These are phyloP conservation scores for Calycina herbarum DNA, from an alignment of 2,329 filamentous ascomycete species.

Conservation along the genomic window DNA sequence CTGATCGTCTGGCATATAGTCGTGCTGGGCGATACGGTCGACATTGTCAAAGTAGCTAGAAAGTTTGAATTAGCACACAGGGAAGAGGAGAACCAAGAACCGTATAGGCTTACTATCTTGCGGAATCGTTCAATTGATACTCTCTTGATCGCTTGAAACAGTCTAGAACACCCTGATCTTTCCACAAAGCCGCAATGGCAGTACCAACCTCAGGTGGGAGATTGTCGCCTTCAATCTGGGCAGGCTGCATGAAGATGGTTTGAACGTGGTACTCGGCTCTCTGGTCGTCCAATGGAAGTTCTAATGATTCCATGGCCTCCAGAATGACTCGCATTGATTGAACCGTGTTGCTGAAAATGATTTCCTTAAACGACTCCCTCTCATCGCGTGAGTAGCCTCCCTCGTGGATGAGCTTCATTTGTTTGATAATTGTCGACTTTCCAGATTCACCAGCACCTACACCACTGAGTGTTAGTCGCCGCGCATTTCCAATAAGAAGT, in stretches of 20 bases:
- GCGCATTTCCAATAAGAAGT: neutral
- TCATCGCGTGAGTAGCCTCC: conserved; percentile 98
- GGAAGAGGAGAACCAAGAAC: neutral
- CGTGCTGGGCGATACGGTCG: conserved; percentile 70
- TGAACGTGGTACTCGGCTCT: conserved; percentile 40
- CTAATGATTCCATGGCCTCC: conserved; percentile 86
- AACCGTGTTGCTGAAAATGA: conserved; percentile 93
- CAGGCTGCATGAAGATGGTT: conserved; percentile 42
- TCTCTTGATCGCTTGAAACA: conserved; percentile 79
- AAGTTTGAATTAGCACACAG: neutral
- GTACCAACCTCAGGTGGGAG: conserved; percentile 77
- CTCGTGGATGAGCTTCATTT: conserved; percentile 99
- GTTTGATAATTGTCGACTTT: conserved; percentile 92
- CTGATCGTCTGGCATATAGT: conserved; percentile 89
- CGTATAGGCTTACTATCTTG: conserved; percentile 73
- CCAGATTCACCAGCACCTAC: conserved; percentile 84
- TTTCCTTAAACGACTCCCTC: conserved; percentile 88
- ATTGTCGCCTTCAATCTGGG: conserved; percentile 75
- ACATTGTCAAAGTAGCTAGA: conserved; percentile 80
- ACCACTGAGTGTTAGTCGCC: neutral
- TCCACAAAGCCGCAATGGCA: conserved; percentile 83
- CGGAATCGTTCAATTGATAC: conserved; percentile 93
- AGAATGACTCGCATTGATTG: conserved; percentile 91
- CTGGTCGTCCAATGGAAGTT: conserved; percentile 73
- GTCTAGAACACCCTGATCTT: conserved; percentile 83